Evolutionary conservation across 495 filamentous ascomycete species (phyloP).

Genomic region (Penicillium canariense): DNA sequence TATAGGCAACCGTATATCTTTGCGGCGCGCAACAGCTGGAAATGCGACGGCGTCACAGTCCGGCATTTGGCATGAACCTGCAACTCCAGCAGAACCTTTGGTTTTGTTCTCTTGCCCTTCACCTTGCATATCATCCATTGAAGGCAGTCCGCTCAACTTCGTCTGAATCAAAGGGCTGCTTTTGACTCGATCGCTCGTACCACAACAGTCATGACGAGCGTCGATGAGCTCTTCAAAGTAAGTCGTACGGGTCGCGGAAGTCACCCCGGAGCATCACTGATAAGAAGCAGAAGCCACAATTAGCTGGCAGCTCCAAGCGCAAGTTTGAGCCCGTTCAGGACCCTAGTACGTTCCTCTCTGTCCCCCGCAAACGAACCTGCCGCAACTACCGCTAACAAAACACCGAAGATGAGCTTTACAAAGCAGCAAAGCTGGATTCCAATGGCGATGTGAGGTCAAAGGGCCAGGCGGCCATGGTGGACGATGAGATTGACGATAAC

Average conservation of each 20-base stretch:
- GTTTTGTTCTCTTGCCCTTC: background rate
- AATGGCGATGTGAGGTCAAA: slow-evolving; percentile 62
- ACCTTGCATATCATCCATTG: background rate
- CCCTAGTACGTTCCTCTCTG: slow-evolving; percentile 55
- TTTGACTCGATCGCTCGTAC: background rate
- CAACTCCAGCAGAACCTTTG: background rate
- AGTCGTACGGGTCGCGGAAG: background rate
- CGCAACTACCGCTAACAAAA: slow-evolving; percentile 24
- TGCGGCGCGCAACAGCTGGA: slow-evolving; percentile 23
- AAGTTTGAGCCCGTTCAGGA: slow-evolving; percentile 71
- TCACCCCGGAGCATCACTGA: slow-evolving; percentile 14
- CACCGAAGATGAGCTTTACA: slow-evolving; percentile 69
- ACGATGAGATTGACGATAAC: slow-evolving; percentile 62
- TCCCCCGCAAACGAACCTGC: background rate
- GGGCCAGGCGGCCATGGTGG: slow-evolving; percentile 55
- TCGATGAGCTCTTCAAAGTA: slow-evolving; percentile 87
- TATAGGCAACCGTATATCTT: slow-evolving; percentile 35
- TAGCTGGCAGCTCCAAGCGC: slow-evolving; percentile 59
- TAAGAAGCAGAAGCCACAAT: slow-evolving; percentile 40
- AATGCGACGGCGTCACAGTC: slow-evolving; percentile 7
- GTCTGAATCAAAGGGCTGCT: background rate
- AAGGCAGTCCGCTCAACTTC: background rate
- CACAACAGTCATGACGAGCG: slow-evolving; percentile 61
- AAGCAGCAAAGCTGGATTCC: slow-evolving; percentile 71
- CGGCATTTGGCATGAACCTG: background rate